phyloP scores from a whole-genome alignment of 768 basidiomycete genomes.

The Termitomyces sp. region DNA sequence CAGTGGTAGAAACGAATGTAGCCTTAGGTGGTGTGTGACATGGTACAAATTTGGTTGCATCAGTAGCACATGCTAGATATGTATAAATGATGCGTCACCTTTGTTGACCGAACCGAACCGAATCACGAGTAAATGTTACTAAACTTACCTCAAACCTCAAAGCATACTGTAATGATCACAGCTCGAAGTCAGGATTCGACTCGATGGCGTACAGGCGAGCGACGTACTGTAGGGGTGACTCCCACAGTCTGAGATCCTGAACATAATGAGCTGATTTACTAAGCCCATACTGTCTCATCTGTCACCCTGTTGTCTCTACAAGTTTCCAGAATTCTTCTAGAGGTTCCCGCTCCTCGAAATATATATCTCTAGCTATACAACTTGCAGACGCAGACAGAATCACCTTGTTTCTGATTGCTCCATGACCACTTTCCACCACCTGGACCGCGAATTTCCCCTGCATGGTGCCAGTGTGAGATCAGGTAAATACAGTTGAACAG shows the following conservation, averaged over 20 bases:
- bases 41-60: too few relatives aligned
- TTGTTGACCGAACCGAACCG: too few relatives aligned
- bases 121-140: too few relatives aligned
- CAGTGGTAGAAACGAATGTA: too few relatives aligned
- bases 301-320: not conserved
- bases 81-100: too few relatives aligned
- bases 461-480: not conserved
- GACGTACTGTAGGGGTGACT: not conserved
- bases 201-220: too few relatives aligned
- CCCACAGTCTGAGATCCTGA: not conserved
- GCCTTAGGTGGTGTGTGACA: too few relatives aligned
- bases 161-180: too few relatives aligned
- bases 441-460: not conserved
- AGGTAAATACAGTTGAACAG: not conserved
- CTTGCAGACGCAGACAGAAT: not conserved
- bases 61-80: constrained; percentile 30
- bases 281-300: too few relatives aligned
- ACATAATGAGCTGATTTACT: not conserved
- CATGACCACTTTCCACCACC: not conserved
- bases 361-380: not conserved
- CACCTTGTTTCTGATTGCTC: not conserved
- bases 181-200: too few relatives aligned
- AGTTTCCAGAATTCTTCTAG: too few relatives aligned
- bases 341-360: not conserved
- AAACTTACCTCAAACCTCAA: too few relatives aligned